Evolutionary conservation across 495 filamentous ascomycete species (phyloP), one percentile per base, ranked within the genome.

Genomic region (Penicillium pancosmium): DNA sequence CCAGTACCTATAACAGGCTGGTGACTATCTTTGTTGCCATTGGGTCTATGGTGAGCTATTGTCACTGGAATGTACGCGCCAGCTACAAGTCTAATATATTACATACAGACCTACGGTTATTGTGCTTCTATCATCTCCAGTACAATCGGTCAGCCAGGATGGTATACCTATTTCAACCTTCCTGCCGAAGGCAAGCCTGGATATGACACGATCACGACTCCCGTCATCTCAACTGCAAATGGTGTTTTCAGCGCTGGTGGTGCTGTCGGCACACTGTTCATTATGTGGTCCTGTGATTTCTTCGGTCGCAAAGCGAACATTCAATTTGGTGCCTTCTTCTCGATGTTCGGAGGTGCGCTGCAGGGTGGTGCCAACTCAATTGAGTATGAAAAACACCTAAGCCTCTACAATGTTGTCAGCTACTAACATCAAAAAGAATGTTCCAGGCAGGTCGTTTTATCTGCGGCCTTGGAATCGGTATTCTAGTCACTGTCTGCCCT

Each of bases 141-240:
- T 44, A 82, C 80, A 0, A 76, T 84, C 55, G 81, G 81, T 21
- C 81, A 82, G 56, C 79, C 79, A 5, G 73, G 73, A 57, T 82
- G 79, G 73, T 83, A 79, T 64, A 62, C 55, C 11, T 78, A 77
- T 64, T 74, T 82, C 58, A 58, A 72, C 19, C 73, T 82, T 0
- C 77, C 79, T 4, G 48, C 52, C 1, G 64, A 70, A 34, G 72
- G 67, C 33, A 66, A 75, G 33, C 67, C 69, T 7, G 80, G 78
- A 19, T 82, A 83, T 52, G 64, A 55, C 16, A 73, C 68, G n/a
- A 73, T 70, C 54, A 83, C 80, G 2, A 76, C 80, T 4, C 73
- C 75, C 4, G 64, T 69, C 25, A 77, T 82, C 40, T 77, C 78
- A 15, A 79, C 78, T 1, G 72, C 77, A 46, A 83, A 82, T 57